Evolutionary conservation across 176 grass and related monocot genomes (phyloP).

Genomic region (Oryza nivara): DNA sequence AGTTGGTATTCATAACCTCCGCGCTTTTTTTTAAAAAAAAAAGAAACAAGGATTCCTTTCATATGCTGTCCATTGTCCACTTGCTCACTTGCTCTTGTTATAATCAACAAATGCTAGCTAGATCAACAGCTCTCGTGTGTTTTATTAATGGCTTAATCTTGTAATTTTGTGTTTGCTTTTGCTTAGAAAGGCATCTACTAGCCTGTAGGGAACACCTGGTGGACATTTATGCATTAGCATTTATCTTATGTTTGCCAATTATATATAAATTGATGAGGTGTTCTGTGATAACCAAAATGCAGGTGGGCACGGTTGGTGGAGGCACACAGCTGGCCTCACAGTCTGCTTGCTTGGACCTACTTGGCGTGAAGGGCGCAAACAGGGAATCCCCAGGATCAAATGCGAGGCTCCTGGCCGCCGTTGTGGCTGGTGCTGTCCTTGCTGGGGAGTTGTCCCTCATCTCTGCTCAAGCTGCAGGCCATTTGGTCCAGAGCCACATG

Average conservation of each 20-base stretch:
- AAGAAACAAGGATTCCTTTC: neutral
- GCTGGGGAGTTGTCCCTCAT: constrained; percentile 91
- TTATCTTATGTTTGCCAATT: constrained; percentile 27
- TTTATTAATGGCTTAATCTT: constrained; percentile 39
- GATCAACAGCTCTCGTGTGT: neutral
- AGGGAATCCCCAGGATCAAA: constrained; percentile 81
- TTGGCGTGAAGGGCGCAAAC: constrained; percentile 83
- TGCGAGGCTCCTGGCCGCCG: constrained; percentile 69
- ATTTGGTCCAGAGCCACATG: constrained; percentile 91
- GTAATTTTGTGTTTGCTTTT: constrained; percentile 21
- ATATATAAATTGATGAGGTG: constrained; percentile 24
- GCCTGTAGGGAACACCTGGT: neutral
- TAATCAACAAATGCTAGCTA: constrained; percentile 21
- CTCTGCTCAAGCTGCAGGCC: constrained; percentile 85
- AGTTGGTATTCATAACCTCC: neutral
- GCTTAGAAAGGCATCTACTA: neutral
- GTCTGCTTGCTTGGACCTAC: constrained; percentile 82
- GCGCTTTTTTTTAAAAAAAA: no score
- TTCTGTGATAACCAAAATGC: constrained; percentile 41
- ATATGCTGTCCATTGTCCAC: neutral
- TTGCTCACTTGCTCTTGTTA: constrained; percentile 16
- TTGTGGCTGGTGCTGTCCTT: constrained; percentile 83
- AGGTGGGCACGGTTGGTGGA: constrained; percentile 96
- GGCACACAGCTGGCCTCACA: constrained; percentile 92
- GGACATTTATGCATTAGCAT: constrained; percentile 9